Evolutionary conservation across 1,284 basidiomycete genomes (phyloP).

Genomic region (Termitomyces sp.): DNA sequence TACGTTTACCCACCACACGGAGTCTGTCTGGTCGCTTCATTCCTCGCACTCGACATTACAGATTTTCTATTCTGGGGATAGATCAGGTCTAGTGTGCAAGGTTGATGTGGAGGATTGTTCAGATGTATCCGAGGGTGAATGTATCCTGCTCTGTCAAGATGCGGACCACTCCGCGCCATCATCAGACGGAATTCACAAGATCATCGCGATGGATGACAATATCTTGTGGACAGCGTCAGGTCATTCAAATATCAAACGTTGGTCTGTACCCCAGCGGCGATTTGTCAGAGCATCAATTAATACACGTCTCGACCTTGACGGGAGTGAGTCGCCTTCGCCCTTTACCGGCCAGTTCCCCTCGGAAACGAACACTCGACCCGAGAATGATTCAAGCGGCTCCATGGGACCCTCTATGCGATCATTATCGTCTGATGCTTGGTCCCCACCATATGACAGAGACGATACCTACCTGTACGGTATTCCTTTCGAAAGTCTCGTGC

Average conservation of each 20-base stretch:
- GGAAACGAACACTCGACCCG: constrained; percentile 23
- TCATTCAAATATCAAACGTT: constrained; percentile 75
- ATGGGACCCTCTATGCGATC: constrained; percentile 31
- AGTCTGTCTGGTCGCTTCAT: constrained; percentile 92
- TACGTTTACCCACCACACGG: constrained; percentile 94
- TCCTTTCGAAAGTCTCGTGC: constrained; percentile 78
- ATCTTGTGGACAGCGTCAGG: constrained; percentile 91
- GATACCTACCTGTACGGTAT: constrained; percentile 57
- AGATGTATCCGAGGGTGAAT: constrained; percentile 86
- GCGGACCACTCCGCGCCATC: constrained; percentile 31
- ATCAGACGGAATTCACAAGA: constrained; percentile 77
- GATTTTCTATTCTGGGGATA: constrained; percentile 94
- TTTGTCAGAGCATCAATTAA: constrained; percentile 28
- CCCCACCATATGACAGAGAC: constrained; percentile 26
- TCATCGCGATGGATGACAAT: constrained; percentile 81
- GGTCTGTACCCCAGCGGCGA: constrained; percentile 59
- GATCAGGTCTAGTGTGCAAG: constrained; percentile 84
- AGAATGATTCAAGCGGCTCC: constrained; percentile 24
- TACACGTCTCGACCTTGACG: constrained; percentile 23
- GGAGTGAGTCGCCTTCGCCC: constrained; percentile 15
- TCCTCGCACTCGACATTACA: constrained; percentile 87
- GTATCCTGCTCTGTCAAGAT: constrained; percentile 79
- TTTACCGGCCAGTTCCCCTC: constrained; percentile 18
- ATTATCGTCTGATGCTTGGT: constrained; percentile 26
- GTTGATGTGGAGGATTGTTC: constrained; percentile 82